phyloP scores from a whole-genome alignment of 1,139 yeast genomes.

The Saccharomyces hybrid region DNA sequence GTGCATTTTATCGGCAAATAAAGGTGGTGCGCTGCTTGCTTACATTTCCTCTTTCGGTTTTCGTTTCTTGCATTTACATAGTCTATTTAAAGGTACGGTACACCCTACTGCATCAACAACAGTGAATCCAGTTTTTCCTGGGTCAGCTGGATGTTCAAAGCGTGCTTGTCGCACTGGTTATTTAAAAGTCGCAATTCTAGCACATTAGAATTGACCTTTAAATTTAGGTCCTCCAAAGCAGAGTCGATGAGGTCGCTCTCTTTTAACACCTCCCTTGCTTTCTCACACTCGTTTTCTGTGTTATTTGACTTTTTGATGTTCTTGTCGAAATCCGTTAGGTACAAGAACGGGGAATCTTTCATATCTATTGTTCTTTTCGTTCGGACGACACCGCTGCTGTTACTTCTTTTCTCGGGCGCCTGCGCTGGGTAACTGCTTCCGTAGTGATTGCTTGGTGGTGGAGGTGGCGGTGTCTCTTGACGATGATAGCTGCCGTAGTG shows the following conservation, averaged over 20 bases:
- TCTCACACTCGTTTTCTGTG: conserved; percentile 11
- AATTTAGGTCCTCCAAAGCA: conserved; percentile 16
- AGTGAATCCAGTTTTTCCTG: conserved; percentile 17
- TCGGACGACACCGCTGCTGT: background rate
- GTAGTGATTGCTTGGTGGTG: background rate
- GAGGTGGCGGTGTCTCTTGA: background rate
- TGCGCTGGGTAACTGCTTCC: background rate
- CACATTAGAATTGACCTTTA: conserved; percentile 18
- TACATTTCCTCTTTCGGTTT: background rate
- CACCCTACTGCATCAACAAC: conserved; percentile 4
- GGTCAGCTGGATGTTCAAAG: conserved; percentile 8
- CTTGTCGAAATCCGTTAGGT: conserved; percentile 18
- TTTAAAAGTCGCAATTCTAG: conserved; percentile 20
- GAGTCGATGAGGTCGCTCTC: conserved; percentile 20
- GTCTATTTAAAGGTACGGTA: background rate
- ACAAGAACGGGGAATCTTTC: conserved; percentile 18
- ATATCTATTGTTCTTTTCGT: conserved; percentile 8
- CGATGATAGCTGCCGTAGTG: background rate
- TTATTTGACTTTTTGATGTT: conserved; percentile 2
- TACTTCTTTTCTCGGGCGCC: background rate
- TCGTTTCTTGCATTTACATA: background rate
- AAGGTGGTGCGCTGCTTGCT: too few species aligned
- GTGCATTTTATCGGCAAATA: too few species aligned
- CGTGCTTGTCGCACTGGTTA: conserved; percentile 22
- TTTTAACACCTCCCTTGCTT: conserved; percentile 13